phyloP scores from a whole-genome alignment of 345 rosid genomes.

The Schrenkiella parvula region DNA sequence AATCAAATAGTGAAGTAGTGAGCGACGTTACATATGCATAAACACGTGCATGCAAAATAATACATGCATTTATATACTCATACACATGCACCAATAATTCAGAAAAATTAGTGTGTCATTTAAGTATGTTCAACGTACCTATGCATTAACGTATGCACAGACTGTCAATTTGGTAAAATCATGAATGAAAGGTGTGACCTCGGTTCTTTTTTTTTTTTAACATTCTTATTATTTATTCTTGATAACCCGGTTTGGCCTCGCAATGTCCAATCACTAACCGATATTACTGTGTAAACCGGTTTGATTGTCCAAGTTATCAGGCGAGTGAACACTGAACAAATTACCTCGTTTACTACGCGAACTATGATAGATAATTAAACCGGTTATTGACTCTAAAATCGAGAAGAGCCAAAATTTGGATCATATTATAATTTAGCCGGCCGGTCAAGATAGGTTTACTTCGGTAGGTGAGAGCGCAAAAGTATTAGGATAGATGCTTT shows the following conservation, averaged over 20 bases:
- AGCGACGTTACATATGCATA: constrained; percentile 20
- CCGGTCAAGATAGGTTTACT: not conserved
- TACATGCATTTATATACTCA: constrained; percentile 3
- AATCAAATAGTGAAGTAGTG: constrained; percentile 5
- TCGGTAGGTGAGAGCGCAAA: not conserved
- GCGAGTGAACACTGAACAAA: not conserved
- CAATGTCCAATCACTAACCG: constrained; percentile 3
- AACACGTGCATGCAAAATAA: constrained; percentile 23
- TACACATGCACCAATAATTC: constrained; percentile 25
- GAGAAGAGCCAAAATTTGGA: not conserved
- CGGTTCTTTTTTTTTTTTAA: not conserved
- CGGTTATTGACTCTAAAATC: not conserved
- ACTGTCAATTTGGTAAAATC: constrained; percentile 23
- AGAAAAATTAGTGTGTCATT: constrained; percentile 12
- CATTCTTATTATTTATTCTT: not conserved
- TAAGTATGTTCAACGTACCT: constrained; percentile 21
- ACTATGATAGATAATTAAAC: not conserved
- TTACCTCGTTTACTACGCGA: not conserved
- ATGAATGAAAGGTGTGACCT: not conserved
- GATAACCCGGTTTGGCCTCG: not conserved
- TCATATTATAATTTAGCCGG: not conserved
- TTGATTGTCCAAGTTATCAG: not conserved
- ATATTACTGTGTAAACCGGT: not conserved
- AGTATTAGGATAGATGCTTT: constrained; percentile 12
- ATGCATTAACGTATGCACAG: not conserved